Evolutionary conservation across 2,329 filamentous ascomycete species (phyloP).

Genomic region (Colletotrichum agaves): DNA sequence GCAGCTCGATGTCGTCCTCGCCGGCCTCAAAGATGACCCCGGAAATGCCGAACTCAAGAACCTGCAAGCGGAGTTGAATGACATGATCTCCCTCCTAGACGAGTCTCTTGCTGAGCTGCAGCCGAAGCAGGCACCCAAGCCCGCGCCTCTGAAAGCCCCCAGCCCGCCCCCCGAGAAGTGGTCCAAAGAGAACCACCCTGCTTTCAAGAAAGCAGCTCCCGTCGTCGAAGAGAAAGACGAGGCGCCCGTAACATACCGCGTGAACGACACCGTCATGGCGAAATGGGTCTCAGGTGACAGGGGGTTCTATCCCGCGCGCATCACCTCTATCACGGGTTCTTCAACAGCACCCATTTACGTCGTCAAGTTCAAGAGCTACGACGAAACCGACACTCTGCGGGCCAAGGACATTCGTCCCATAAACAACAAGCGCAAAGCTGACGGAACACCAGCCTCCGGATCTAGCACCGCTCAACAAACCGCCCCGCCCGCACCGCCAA

Average conservation of each 20-base stretch:
- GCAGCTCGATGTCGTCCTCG: conserved; percentile 81
- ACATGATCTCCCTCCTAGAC: conserved; percentile 82
- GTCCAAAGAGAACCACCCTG: conserved; percentile 83
- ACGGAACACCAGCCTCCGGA: conserved; percentile 70
- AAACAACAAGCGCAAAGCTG: conserved; percentile 86
- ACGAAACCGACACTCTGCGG: conserved; percentile 82
- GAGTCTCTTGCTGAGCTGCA: conserved; percentile 84
- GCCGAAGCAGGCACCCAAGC: conserved; percentile 61
- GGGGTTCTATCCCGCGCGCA: conserved; percentile 89
- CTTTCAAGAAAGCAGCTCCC: conserved; percentile 68
- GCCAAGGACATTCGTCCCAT: conserved; percentile 87
- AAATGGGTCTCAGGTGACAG: conserved; percentile 93
- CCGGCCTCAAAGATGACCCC: conserved; percentile 82
- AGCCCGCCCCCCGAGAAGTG: conserved; percentile 74
- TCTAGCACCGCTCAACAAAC: conserved; percentile 52
- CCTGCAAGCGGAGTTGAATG: conserved; percentile 83
- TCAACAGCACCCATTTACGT: conserved; percentile 91
- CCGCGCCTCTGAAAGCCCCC: conserved; percentile 54
- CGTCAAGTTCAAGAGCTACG: conserved; percentile 94
- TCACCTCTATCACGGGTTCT: conserved; percentile 93
- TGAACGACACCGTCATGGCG: conserved; percentile 90
- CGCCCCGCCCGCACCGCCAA: conserved; percentile 54
- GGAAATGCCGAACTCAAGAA: conserved; percentile 81
- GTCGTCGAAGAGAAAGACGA: conserved; percentile 63
- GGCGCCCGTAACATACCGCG: conserved; percentile 73